Base-by-base conservation (phyloP, 805 yeast genomes). In the Saccharomycopsis capsularis region DNA sequence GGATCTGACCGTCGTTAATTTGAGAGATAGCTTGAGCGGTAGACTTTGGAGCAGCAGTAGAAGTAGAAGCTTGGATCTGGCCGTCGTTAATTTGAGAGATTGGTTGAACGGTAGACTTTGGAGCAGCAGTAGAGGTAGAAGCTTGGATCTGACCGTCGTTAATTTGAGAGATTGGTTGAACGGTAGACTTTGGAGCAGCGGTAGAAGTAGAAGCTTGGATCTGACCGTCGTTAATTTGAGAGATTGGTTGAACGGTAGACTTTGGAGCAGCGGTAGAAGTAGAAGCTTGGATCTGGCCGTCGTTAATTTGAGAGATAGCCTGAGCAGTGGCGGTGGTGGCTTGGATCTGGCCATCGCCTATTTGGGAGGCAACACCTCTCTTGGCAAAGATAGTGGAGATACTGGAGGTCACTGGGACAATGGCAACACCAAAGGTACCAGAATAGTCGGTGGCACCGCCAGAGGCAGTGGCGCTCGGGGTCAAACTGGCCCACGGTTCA, bases 231-330 rank as follows among this genome's bases (percentile, higher is more conserved):
- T 62, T 60, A 47, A 72, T 67, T 57, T 75, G 78, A 48, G 74
- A 55, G 34, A 50, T 42, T 23, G 63, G 53, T 25, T 60, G 56
- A 30, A 59, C 60, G 21, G 64, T 55, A n/a, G 59, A 37, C 21
- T 59, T 32, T 23, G 62, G 55, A 58, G 73, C 63, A 36, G 74
- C 49, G 15, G 60, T 41, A 22, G 59, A 48, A 46, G 69, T 62
- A 55, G 71, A 67, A 40, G 74, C 69, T 66, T 75, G 82, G 60
- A 76, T 68, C 65, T 78, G 82, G 61, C 82, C 82, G 56, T 79
- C 84, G 57, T 70, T 74, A 51, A 76, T 77, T 62, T 75, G 80
- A 55, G 75, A 63, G 47, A 75, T 65, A 44, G 63, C 71, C 39
- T 62, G 59, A 24, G 56, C 47, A 45, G 59, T 18, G 16, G 50